Base-by-base conservation (phyloP, 2,329 filamentous ascomycete genomes). In the Teratosphaeria gauchensis region DNA sequence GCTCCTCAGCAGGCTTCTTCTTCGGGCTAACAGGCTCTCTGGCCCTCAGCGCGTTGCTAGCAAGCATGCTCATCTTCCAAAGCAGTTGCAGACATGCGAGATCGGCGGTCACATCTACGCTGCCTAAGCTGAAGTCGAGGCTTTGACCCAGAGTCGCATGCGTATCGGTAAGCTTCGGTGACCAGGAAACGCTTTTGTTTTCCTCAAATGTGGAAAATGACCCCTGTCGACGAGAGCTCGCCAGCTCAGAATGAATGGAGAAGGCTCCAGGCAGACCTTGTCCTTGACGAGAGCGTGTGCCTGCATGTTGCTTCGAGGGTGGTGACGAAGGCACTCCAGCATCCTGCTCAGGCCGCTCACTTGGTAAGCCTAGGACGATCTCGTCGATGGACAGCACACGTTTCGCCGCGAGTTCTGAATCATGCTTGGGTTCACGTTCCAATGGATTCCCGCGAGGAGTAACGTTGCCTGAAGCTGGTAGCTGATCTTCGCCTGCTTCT, bases 231-330 rank as follows among this genome's bases (percentile, higher is more conserved):
- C 70, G 64, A n/a, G 67, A 65, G 9, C 72, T 69, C 6, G 72
- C 73, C 31, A 73, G 69, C 51, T 78, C 73, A 1, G 76, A 76
- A 62, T 80, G 78, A 28, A 73, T 71, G 0, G 77, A 79, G 62
- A 79, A 80, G 0, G 76, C 73, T 0, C 77, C 77, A 19, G 77
- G 77, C 67, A 78, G 74, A 21, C 61, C 64, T 53, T 53, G 28
- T 11, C 52, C 42, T n/a, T 11, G 14, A 35, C 24, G 28, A 16
- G 19, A 31, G 19, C 32, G 52, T 12, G 16, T 53, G 32, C 52
- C 31, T 32, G 52, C 28, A 16, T 53, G 28, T 24, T 21, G 51
- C 46, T 58, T 46, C 35, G 28, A 3, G 14, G 33, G 11, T 30
- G 54, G 12, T 16, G 24, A 8, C 11, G 16, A 16, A 11, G 19